phyloP scores from a whole-genome alignment of 106 monocot species.

The Dendrobium catenatum region DNA sequence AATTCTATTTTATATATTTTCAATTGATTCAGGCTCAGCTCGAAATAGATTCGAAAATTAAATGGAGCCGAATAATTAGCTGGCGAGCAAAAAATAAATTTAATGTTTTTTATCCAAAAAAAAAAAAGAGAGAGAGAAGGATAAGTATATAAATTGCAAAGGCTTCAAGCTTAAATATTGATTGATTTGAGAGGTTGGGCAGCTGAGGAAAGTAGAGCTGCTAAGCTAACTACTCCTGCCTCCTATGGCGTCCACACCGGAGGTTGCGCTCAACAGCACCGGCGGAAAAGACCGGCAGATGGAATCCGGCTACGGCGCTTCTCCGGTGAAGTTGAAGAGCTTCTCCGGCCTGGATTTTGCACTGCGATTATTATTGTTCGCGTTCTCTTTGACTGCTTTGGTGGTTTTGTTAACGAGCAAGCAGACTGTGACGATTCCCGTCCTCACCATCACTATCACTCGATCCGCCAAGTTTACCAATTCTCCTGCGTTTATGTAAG shows the following conservation, averaged over 20 bases:
- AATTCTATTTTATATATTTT: no score
- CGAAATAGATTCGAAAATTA: no score
- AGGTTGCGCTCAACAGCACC: slow-evolving; percentile 5
- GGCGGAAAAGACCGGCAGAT: not conserved
- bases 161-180: no score
- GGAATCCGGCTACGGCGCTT: not conserved
- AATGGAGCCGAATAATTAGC: no score
- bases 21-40: no score
- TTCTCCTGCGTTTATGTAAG: slow-evolving; percentile 1
- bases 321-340: not conserved
- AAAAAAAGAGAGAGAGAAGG: no score
- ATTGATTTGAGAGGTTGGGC: no score
- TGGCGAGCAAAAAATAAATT: no score
- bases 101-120: no score
- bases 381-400: not conserved
- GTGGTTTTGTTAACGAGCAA: slow-evolving; percentile 8
- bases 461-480: not conserved
- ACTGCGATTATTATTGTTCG: not conserved
- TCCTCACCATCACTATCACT: not conserved
- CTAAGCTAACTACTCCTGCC: no score
- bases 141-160: no score
- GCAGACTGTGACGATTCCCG: not conserved
- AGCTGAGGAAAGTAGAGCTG: no score
- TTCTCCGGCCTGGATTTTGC: not conserved
- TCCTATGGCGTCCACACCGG: slow-evolving; percentile 3